A percentile compares a stretch with the other conserved stretches of the same genome.
These are phyloP conservation scores for Phylloboletellus chloephorus DNA, from an alignment of 1,284 basidiomycete species.

Conservation along the genomic window DNA sequence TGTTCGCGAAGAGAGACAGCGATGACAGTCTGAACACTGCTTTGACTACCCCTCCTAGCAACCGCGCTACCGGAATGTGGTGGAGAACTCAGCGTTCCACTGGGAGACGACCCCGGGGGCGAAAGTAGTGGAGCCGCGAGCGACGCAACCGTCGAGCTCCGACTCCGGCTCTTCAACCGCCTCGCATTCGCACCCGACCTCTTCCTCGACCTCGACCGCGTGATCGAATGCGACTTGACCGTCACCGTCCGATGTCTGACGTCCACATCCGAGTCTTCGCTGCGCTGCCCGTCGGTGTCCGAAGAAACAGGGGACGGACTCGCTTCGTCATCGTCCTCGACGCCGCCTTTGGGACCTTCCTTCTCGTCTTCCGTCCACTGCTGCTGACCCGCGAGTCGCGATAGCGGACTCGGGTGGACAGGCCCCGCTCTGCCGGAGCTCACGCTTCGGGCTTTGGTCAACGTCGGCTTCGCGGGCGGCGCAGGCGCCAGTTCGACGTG, in stretches of 20 bases:
- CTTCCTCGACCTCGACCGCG: constrained; percentile 21
- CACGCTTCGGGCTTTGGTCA: constrained; percentile 31
- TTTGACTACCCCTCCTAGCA: constrained; percentile 47
- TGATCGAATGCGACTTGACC: constrained; percentile 9
- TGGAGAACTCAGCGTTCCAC: constrained; percentile 1
- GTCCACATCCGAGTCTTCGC: constrained; percentile 25
- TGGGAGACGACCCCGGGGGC: constrained; percentile 12
- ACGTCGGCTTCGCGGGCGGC: not conserved
- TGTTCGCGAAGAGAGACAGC: constrained; percentile 37
- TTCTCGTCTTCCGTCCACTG: constrained; percentile 44
- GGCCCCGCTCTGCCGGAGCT: constrained; percentile 27
- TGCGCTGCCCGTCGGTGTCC: constrained; percentile 46
- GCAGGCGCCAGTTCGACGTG: constrained; percentile 3
- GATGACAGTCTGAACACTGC: constrained; percentile 65
- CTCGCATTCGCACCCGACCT: constrained; percentile 7
- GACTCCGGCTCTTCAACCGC: constrained; percentile 38
- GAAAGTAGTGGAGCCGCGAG: constrained; percentile 38
- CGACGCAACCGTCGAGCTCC: constrained; percentile 58
- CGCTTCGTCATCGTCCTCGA: constrained; percentile 39
- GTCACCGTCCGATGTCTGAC: not conserved
- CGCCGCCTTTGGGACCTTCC: constrained; percentile 23
- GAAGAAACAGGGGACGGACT: constrained; percentile 44
- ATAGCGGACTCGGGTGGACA: constrained; percentile 58
- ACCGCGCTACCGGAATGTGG: not conserved
- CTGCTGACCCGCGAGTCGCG: constrained; percentile 47